Percentiles rank a stretch among this genome's conserved stretches.
These are phyloP conservation scores for Scytalidium sp. DNA, from an alignment of 2,329 filamentous ascomycete species.

Conservation along the genomic window DNA sequence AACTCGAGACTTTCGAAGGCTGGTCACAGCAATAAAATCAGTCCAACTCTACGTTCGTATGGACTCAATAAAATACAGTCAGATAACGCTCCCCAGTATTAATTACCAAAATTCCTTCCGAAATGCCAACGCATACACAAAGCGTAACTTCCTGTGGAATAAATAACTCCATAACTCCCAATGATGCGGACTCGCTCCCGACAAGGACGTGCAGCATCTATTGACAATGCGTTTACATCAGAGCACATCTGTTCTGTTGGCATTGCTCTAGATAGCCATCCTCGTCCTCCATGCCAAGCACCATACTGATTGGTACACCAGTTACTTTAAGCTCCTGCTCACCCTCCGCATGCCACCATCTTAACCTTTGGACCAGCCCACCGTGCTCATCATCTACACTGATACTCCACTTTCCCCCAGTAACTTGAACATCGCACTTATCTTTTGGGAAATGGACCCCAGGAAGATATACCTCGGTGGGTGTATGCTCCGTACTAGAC, in stretches of 20 bases:
- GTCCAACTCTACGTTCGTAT: too few species aligned
- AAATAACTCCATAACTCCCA: too few species aligned
- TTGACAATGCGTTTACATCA: conserved; percentile 39
- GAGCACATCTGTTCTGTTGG: conserved; percentile 41
- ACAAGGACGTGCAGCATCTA: neutral
- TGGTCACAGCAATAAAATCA: too few species aligned
- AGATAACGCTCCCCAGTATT: too few species aligned
- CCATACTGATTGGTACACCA: conserved; percentile 64
- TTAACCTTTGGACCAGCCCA: conserved; percentile 69
- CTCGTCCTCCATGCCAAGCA: conserved; percentile 54
- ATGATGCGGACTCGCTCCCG: neutral
- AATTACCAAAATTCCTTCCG: too few species aligned
- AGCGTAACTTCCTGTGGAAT: too few species aligned
- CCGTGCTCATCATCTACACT: conserved; percentile 68
- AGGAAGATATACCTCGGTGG: conserved; percentile 82
- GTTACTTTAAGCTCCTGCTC: conserved; percentile 76
- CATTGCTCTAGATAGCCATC: conserved; percentile 76
- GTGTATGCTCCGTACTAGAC: conserved; percentile 58
- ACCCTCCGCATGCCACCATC: conserved; percentile 91
- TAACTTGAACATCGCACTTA: conserved; percentile 69
- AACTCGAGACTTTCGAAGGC: too few species aligned
- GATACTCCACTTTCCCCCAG: conserved; percentile 88
- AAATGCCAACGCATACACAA: too few species aligned
- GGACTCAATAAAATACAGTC: too few species aligned
- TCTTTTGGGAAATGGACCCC: conserved; percentile 88